Base-by-base conservation (phyloP, 805 yeast genomes). In the Grigorovia transvaalensis region DNA sequence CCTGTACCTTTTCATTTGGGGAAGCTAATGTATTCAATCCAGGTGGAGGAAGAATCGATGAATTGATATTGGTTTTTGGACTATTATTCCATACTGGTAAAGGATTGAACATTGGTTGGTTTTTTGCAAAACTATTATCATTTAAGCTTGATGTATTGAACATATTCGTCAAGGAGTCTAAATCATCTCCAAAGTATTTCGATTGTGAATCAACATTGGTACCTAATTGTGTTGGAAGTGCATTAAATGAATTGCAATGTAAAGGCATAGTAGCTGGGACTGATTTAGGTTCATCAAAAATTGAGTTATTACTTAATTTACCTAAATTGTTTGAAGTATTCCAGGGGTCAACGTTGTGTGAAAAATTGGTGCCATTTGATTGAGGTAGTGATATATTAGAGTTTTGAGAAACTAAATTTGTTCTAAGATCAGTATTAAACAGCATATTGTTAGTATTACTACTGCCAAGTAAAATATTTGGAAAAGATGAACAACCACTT, bases 151-250 rank as follows among this genome's bases (percentile, higher is more conserved):
- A 51, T 9, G 64, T 56, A 4, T 64, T 57, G 3, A 65, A 49
- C 57, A 64, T 59, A 18, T 54, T 55, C 5, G 68, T 58, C 20
- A 65, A 52, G 18, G 59, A 59, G 47, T 58, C 57, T 45, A 65
- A 54, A 40, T 65, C 69, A 46, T 64, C 60, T 23, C 50, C 54
- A 45, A 63, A 56, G 13, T 59, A 56, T 18, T 59, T 56, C 23
- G 57, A 38, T 15, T 38, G n/a, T 4, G 15, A 7, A 38, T 38
- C 42, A 13, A 18, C n/a, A n/a, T 38, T n/a, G 12, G 42, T 8
- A 7, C 17, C 17, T 15, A 38, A 12, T 15, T 38, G 42, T 4
- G 17, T 38, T 38, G 42, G 17, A 15, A n/a, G n/a, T 15, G 17
- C 42, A 38, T 6, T 12, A 8, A 38, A 38, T 13, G 42, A 38